phyloP scores from a whole-genome alignment of 345 rosid species.

The Adansonia digitata region DNA sequence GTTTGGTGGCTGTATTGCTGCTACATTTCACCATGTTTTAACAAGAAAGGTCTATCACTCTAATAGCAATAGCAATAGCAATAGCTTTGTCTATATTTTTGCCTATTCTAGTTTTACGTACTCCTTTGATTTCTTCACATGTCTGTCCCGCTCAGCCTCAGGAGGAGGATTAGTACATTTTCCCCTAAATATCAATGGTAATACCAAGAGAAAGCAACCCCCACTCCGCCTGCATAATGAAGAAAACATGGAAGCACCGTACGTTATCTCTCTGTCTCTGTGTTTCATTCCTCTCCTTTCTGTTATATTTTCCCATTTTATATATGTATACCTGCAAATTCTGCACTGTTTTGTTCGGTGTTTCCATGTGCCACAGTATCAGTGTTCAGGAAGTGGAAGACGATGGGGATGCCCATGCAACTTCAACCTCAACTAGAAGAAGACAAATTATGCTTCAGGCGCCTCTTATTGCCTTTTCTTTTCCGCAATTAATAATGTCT shows the following conservation, averaged over 20 bases:
- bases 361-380: too few relatives aligned
- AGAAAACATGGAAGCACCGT: not conserved
- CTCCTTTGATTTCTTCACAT: not conserved
- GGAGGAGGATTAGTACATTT: not conserved
- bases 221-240: slow-evolving; percentile 7
- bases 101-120: not conserved
- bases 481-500: slow-evolving; percentile 38
- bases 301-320: too few relatives aligned
- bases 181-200: not conserved
- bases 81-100: not conserved
- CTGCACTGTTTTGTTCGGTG: slow-evolving; percentile 1
- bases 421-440: slow-evolving; percentile 29
- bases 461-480: slow-evolving; percentile 38
- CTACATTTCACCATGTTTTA: slow-evolving; percentile 22
- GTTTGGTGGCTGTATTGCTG: slow-evolving; percentile 33
- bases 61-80: too few relatives aligned
- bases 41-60: slow-evolving; percentile 14
- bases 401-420: not conserved
- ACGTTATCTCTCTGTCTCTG: not conserved
- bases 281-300: not conserved
- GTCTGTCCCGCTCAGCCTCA: slow-evolving; percentile 17
- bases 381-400: not conserved
- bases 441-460: slow-evolving; percentile 49
- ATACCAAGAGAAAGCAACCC: not conserved
- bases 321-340: too few relatives aligned